Conservation (phyloP, 345 rosid species). For the Eucalyptus albens region DNA sequence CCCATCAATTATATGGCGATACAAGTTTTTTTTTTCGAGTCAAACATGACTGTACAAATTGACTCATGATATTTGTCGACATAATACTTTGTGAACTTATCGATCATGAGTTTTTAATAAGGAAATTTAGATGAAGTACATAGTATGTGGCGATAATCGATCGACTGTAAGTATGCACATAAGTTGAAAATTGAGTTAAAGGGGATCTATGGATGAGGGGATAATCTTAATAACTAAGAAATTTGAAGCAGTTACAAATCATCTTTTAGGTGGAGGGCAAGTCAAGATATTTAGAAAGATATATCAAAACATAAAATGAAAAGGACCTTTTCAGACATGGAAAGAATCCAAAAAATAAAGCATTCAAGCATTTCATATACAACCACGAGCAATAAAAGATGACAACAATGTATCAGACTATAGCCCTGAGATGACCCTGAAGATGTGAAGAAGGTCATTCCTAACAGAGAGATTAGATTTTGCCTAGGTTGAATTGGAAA, state of each 20-base stretch:
- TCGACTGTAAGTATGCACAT: fast-evolving
- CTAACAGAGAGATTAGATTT: background rate
- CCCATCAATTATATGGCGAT: background rate
- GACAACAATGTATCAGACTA: background rate
- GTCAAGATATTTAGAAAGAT: background rate
- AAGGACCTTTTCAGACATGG: background rate
- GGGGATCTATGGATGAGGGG: background rate
- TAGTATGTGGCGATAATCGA: background rate
- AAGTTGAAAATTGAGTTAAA: background rate
- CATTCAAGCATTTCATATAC: background rate
- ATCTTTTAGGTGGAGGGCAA: too few species aligned
- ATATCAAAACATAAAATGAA: background rate
- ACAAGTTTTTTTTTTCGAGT: background rate
- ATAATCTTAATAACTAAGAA: background rate
- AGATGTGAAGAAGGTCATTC: background rate
- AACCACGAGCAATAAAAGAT: background rate
- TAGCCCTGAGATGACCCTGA: background rate
- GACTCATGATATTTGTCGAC: background rate
- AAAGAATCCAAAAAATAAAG: background rate
- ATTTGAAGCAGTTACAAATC: background rate
- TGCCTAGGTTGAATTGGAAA: background rate
- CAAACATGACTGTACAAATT: background rate
- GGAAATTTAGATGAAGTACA: background rate
- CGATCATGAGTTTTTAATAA: background rate
- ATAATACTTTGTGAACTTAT: fast-evolving